phyloP scores from a whole-genome alignment of 176 grass and related monocot genomes.

The barley (Hordeum vulgare) region DNA sequence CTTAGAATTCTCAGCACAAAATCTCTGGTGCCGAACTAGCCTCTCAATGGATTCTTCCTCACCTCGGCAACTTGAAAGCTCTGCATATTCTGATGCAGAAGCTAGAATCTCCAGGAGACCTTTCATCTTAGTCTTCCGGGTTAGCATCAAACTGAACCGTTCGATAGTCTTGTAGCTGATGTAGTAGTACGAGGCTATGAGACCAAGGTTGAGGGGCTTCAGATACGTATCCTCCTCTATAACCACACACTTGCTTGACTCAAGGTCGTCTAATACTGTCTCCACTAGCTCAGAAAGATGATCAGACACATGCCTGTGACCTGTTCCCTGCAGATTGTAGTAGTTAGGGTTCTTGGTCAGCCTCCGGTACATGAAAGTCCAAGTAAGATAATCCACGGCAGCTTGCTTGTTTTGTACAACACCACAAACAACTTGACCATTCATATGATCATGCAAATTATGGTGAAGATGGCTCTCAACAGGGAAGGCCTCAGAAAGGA shows the following conservation, averaged over 20 bases:
- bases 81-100: conserved; percentile 75
- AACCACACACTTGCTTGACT: conserved; percentile 67
- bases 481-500: conserved; percentile 73
- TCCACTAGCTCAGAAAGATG: conserved; percentile 78
- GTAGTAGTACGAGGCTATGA: conserved; percentile 89
- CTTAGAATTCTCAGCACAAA: conserved; percentile 66
- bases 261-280: conserved; percentile 45
- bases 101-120: conserved; percentile 74
- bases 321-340: conserved; percentile 78
- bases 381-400: conserved; percentile 88
- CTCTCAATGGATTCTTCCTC: conserved; percentile 73
- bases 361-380: conserved; percentile 90
- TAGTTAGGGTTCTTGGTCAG: conserved; percentile 85
- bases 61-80: conserved; percentile 50
- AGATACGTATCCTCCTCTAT: conserved; percentile 87
- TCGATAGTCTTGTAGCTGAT: conserved; percentile 80
- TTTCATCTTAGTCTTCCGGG: conserved; percentile 70
- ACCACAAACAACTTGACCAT: conserved; percentile 66
- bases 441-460: conserved; percentile 86
- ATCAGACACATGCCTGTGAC: conserved; percentile 75
- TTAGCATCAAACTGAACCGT: conserved; percentile 69
- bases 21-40: conserved; percentile 69
- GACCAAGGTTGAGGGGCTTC: conserved; percentile 73
- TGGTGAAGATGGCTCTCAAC: conserved; percentile 84
- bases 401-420: conserved; percentile 82